Evolutionary conservation across 345 rosid species (phyloP), one percentile per base, ranked within the genome.

Genomic region (Heritiera littoralis): DNA sequence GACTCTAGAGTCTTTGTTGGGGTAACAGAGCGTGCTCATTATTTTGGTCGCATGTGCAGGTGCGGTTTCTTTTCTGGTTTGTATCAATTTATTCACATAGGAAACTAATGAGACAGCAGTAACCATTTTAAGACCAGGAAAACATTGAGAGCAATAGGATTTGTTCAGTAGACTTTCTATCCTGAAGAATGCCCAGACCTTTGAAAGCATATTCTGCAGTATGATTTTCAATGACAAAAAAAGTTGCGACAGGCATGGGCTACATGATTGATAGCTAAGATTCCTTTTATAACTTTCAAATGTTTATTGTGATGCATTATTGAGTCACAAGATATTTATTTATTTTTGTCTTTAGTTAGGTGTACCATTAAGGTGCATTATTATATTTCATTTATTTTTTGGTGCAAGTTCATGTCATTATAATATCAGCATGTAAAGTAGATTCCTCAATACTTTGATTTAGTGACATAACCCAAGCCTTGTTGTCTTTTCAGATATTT

Each of bases 11-110:
- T 98, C 80, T 95, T 92, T 84, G 86, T 93, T 79, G 97, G 98
- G 61, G 98, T 92, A 74, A 95, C 98, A 56, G 98, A 93, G 80
- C 98, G 98, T 83, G 98, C 99, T 83, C 95, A 98, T 63, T 95
- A 93, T 90, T 95, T 95, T 80, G 86, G 97, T 81, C 91, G 98
- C 80, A 93, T 95, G 98, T 93, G 99, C 63, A 90, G 95, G 99
- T 93, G 80, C 80, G 88, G 66, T 84, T 23, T 38, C 72, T 18
- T 74, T 74, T 77, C 63, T 66, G 60, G 32, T 72, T 71, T 18
- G 14, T 59, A 23, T 71, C 55, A 66, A 20, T 74, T 13, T 11
- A 6, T 23, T 23, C 28, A 23, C 54, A 63, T 65, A 45, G 38
- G 17, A 46, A 64, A 35, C 58, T 49, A 28, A 64, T 30, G 13